These are phyloP conservation scores for Breviolum minutum DNA, from an alignment of 73 alveolate genomes.

Conservation along the genomic window DNA sequence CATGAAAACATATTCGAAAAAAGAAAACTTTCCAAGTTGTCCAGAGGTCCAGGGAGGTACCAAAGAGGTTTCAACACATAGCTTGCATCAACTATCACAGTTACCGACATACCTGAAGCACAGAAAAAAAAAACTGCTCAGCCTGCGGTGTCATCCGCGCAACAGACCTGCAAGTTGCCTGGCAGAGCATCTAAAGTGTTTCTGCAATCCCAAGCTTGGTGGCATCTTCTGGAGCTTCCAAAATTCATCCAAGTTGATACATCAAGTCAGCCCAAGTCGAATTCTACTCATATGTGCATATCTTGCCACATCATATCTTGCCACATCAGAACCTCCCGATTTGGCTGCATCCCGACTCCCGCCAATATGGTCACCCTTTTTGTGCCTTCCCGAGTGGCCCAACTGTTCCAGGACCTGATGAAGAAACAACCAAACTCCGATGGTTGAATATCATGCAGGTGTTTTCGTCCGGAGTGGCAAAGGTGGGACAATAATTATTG, in stretches of 20 bases:
- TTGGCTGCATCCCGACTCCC: background rate
- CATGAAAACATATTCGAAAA: too few relatives aligned
- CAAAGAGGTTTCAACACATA: too few relatives aligned
- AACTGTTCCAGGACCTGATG: conserved; percentile 26
- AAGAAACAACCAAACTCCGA: background rate
- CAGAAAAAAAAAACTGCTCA: background rate
- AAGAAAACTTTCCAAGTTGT: too few relatives aligned
- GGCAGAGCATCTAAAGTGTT: background rate
- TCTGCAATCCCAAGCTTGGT: background rate
- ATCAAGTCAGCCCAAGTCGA: background rate
- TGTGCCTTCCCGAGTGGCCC: conserved; percentile 33
- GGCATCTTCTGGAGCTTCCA: background rate
- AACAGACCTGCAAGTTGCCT: conserved; percentile 50
- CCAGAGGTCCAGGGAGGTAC: too few relatives aligned
- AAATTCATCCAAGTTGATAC: background rate
- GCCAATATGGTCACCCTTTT: background rate
- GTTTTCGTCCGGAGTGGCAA: too few relatives aligned
- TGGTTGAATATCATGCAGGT: too few relatives aligned
- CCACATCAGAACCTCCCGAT: background rate
- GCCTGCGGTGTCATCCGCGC: conserved; percentile 7
- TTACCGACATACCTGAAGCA: too few relatives aligned
- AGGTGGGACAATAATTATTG: too few relatives aligned
- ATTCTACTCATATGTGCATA: background rate
- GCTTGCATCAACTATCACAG: too few relatives aligned
- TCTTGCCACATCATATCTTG: background rate